phyloP scores from a whole-genome alignment of 1,139 yeast species.

The Suhomyces taliae region DNA sequence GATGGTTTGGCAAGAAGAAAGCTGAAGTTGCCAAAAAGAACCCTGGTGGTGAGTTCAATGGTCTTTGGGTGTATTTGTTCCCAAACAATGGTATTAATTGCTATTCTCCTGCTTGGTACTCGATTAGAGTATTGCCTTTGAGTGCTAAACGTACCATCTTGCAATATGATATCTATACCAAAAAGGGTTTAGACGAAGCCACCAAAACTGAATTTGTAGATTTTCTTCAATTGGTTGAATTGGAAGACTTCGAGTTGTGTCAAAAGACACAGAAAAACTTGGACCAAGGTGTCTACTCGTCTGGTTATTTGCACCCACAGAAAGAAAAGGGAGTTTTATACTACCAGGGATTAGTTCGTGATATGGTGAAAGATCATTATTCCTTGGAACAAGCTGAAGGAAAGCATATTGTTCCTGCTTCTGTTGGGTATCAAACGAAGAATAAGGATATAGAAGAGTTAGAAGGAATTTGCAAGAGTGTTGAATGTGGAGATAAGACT shows the following conservation, averaged over 20 bases:
- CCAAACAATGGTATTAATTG: conserved; percentile 63
- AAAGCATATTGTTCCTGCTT: conserved; percentile 51
- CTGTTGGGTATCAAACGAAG: conserved; percentile 35
- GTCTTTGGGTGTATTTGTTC: conserved; percentile 60
- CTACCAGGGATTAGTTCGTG: conserved; percentile 56
- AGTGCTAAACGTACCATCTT: conserved; percentile 53
- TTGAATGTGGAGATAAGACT: conserved; percentile 39
- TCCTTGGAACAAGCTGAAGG: conserved; percentile 47
- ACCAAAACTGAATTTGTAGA: conserved; percentile 62
- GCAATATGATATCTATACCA: conserved; percentile 61
- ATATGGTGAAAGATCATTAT: conserved; percentile 57
- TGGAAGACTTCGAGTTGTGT: conserved; percentile 61
- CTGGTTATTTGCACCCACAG: conserved; percentile 58
- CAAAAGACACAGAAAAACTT: conserved; percentile 59
- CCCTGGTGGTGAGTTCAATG: conserved; percentile 61
- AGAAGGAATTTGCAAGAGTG: conserved; percentile 48
- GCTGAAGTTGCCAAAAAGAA: conserved; percentile 35
- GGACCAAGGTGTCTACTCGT: conserved; percentile 56
- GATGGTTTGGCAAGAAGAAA: conserved; percentile 55
- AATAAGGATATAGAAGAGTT: conserved; percentile 48
- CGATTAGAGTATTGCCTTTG: conserved; percentile 57
- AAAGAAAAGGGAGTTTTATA: conserved; percentile 60
- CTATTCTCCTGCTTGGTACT: conserved; percentile 67
- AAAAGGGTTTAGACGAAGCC: conserved; percentile 53
- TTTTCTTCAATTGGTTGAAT: conserved; percentile 58